phyloP scores from a whole-genome alignment of 768 basidiomycete genomes.

The Agaricus bisporus region DNA sequence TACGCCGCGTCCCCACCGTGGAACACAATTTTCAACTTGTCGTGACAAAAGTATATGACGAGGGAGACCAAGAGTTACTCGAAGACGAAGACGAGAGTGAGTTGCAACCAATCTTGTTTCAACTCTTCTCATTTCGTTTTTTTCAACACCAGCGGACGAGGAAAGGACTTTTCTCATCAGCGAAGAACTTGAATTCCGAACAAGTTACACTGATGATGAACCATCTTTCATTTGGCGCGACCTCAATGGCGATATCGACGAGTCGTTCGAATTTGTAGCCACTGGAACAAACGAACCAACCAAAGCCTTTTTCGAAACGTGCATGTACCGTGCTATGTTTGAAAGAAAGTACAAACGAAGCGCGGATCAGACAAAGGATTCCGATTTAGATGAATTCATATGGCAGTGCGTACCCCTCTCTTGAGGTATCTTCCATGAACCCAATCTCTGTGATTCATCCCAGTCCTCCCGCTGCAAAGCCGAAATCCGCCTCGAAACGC shows the following conservation, averaged over 20 bases:
- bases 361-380: slow-evolving; percentile 62
- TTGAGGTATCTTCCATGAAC: not conserved
- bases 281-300: slow-evolving; percentile 75
- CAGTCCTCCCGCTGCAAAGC: slow-evolving; percentile 30
- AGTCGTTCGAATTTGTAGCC: slow-evolving; percentile 90
- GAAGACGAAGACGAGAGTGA: slow-evolving; percentile 91
- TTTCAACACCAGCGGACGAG: slow-evolving; percentile 67
- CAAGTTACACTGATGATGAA: slow-evolving; percentile 67
- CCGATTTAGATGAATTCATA: slow-evolving; percentile 73
- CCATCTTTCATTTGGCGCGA: slow-evolving; percentile 90
- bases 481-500: slow-evolving; percentile 21
- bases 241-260: slow-evolving; percentile 85
- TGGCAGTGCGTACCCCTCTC: slow-evolving; percentile 58
- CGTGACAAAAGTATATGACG: slow-evolving; percentile 94
- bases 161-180: slow-evolving; percentile 91
- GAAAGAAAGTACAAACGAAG: slow-evolving; percentile 81
- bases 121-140: not conserved
- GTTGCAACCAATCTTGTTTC: slow-evolving; percentile 17
- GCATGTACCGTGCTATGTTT: slow-evolving; percentile 95
- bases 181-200: slow-evolving; percentile 82
- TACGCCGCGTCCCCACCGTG: slow-evolving; percentile 73
- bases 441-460: not conserved
- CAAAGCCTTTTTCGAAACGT: slow-evolving; percentile 84
- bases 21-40: slow-evolving; percentile 88
- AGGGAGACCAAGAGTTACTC: slow-evolving; percentile 90